A percentile compares a stretch with the other conserved stretches of the same genome.
Evolutionary conservation across 805 yeast genomes (phyloP).

Genomic region (Yamadazyma olivae): DNA sequence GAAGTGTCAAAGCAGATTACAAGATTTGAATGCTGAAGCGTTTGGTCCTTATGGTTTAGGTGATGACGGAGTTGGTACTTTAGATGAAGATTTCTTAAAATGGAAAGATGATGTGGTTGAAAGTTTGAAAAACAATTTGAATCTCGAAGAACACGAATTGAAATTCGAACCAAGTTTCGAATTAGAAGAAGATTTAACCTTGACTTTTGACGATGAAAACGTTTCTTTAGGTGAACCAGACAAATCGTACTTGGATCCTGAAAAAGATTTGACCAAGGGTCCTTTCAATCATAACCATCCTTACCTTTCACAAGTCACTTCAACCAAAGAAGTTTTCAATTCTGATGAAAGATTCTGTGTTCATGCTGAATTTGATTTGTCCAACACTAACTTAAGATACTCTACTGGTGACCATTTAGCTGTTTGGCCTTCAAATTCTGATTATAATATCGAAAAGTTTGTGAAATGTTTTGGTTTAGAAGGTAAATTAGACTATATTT

Average conservation of each 20-base stretch:
- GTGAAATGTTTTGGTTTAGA: constrained; percentile 59
- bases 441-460: constrained; percentile 69
- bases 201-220: constrained; percentile 26
- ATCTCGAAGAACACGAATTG: constrained; percentile 77
- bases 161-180: constrained; percentile 69
- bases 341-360: constrained; percentile 70
- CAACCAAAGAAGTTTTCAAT: constrained; percentile 68
- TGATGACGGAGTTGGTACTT: constrained; percentile 91
- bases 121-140: constrained; percentile 57
- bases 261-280: constrained; percentile 47
- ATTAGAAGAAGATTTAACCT: constrained; percentile 33
- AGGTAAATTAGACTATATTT: constrained; percentile 50
- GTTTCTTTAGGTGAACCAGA: constrained; percentile 79
- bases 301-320: constrained; percentile 64
- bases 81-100: constrained; percentile 90
- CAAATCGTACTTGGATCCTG: constrained; percentile 33
- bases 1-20: constrained; percentile 48
- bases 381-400: constrained; percentile 72
- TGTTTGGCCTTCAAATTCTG: constrained; percentile 87
- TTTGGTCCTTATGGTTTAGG: constrained; percentile 85
- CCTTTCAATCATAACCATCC: constrained; percentile 86
- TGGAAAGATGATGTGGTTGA: constrained; percentile 87
- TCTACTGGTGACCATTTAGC: constrained; percentile 97
- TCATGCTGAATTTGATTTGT: constrained; percentile 84
- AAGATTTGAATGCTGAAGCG: constrained; percentile 65